phyloP scores from a whole-genome alignment of 257 asterid genomes.

The Verbascum thapsus region DNA sequence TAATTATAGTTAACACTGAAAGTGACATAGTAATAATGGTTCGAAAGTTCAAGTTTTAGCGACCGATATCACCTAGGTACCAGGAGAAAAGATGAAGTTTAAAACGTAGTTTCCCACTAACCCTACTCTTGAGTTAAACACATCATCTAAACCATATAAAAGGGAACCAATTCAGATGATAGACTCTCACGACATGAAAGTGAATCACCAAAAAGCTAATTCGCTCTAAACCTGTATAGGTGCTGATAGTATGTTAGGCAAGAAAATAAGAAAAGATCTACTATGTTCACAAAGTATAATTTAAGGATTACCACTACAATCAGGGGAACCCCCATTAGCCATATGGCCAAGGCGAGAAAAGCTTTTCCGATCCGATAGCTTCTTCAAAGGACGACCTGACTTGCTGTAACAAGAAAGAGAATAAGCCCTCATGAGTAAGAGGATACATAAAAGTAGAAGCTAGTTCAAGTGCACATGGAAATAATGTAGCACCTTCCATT shows the following conservation, averaged over 20 bases:
- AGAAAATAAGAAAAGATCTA: background rate
- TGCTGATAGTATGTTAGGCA: conserved; percentile 14
- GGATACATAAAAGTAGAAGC: conserved; percentile 19
- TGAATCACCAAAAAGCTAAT: conserved; percentile 11
- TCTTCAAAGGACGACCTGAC: conserved; percentile 90
- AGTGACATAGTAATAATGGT: background rate
- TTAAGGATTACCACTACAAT: conserved; percentile 67
- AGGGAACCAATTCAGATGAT: no score
- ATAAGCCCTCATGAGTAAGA: conserved; percentile 27
- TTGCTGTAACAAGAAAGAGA: conserved; percentile 62
- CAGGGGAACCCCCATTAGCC: conserved; percentile 79
- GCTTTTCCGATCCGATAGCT: conserved; percentile 84
- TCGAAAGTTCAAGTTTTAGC: no score
- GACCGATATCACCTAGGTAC: no score
- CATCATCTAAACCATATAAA: no score
- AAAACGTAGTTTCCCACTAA: no score
- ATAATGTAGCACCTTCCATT: conserved; percentile 68
- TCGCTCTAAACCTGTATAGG: conserved; percentile 18
- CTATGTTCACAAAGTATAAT: conserved; percentile 9
- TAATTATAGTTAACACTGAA: conserved; percentile 11
- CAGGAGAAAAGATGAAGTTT: no score
- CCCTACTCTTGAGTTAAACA: no score
- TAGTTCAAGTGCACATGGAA: conserved; percentile 26
- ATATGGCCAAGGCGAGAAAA: conserved; percentile 79
- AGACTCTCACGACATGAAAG: no score